Evolutionary conservation across 176 grass and related monocot genomes (phyloP).

Genomic region (Raddia guianensis): DNA sequence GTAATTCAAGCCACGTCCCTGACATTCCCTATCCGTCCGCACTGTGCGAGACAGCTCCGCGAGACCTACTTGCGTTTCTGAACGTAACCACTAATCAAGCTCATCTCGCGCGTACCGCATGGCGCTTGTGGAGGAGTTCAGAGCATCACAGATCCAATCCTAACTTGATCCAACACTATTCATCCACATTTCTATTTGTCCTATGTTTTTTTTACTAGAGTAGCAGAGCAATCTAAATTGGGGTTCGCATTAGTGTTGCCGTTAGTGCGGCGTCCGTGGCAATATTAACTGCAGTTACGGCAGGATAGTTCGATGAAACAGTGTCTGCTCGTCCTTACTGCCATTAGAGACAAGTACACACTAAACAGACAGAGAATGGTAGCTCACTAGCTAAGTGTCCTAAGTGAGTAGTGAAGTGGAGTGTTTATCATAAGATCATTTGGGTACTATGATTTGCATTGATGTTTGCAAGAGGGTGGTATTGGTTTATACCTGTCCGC

Average conservation of each 20-base stretch:
- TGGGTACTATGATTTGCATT: not conserved
- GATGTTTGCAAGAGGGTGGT: not conserved
- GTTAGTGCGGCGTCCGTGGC: not conserved
- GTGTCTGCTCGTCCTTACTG: not conserved
- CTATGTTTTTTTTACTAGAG: no score
- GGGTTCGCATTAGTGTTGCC: no score
- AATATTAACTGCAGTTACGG: conserved; percentile 30
- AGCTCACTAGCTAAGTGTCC: not conserved
- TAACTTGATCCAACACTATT: no score
- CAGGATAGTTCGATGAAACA: conserved; percentile 38
- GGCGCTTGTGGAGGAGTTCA: not conserved
- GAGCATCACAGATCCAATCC: no score
- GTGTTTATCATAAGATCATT: not conserved
- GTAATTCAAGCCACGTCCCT: conserved; percentile 1
- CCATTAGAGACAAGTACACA: not conserved
- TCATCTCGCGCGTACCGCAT: conserved; percentile 27
- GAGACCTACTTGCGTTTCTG: conserved; percentile 44
- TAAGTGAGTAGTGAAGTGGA: no score
- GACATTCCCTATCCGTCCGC: conserved; percentile 18
- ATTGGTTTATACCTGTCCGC: conserved; percentile 61
- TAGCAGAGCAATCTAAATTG: no score
- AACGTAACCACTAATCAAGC: conserved; percentile 11
- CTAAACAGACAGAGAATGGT: not conserved
- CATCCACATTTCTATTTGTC: no score
- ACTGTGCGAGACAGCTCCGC: conserved; percentile 39